Evolutionary conservation across 1,139 yeast genomes (phyloP), one percentile per base, ranked within the genome.

Genomic region (Suhomyces wounanorum): DNA sequence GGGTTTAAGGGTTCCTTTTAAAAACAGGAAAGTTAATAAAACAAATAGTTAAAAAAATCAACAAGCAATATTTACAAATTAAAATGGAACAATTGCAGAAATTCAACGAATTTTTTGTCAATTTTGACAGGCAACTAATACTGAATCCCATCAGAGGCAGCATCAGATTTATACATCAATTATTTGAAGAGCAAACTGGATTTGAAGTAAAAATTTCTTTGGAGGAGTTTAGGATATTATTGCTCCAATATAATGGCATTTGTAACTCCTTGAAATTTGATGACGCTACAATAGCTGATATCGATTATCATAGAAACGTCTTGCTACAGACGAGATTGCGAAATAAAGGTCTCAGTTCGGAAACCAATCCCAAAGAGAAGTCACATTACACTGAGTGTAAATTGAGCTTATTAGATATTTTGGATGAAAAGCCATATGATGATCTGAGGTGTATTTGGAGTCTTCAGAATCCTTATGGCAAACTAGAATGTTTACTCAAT

Each of bases 191-290:
- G 14, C 14, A 25, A 10, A 8, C 28, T 2, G 17, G 17, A 14
- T 6, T 17, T 9, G 6, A 14, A 7, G 37, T 14, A 2, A 14
- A 17, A 18, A 6, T 30, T 17, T 23, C 46, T 4, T 30, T 49
- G n/a, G 47, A 40, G 1, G 56, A 49, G 8, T 68, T 70, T 46
- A 30, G 38, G 1, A 50, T 43, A 1, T 61, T 53, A 39, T 43
- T 72, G 10, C 43, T 40, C 3, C 55, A 57, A 3, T 69, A 70
- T 50, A 69, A 69, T 45, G 54, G 42, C 1, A 48, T 71, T 11
- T 63, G 71, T 45, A 69, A 63, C 1, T 47, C 53, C 3, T 23
- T 50, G 2, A 28, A 36, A 8, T 28, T 33, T 3, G 37, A 33
- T 16, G 14, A 6, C 2, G 18, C 2, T 16, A 33, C 18, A 3